Base-by-base conservation (phyloP, 306 rosid genomes). In the Cicer chorassanicum region DNA sequence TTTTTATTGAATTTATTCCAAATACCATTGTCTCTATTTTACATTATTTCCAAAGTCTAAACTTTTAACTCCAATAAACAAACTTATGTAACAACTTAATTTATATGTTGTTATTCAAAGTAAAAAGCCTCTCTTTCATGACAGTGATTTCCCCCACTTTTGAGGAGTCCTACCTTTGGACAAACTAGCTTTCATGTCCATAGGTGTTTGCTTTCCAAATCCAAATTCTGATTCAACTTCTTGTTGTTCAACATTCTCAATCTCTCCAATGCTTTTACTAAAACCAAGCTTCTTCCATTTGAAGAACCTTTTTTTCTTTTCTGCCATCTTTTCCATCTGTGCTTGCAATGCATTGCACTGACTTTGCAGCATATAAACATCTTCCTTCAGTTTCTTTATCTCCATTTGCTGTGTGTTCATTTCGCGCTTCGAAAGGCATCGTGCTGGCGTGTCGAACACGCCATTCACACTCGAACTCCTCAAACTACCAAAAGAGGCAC, bases 121-220 rank as follows among this genome's bases (percentile, higher is more conserved):
- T 50, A 38, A 42, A 42, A 38, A 18, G 40, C 21, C 15, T 61
- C 43, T 67, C 29, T 51, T 71, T 90, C 84, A 91, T 72, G 97
- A 90, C 83, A 86, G 6, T 34, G 97, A 94, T 72, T 84, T 94
- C 80, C 95, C 87, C 95, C 90, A 86, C 76, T 85, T 94, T 57
- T 79, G 84, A 45, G 87, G 82, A 60, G 78, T 83, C 77, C 83
- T 83, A 55, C 83, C 78, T 79, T 73, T 83, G 1, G 81, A 87
- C 61, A 86, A 7, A 80, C 73, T 86, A 12, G 91, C 79, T 80
- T 91, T 91, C 80, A 83, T 70, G 69, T 80, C 90, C 77, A 72
- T 15, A 12, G 98, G 94, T 8, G 96, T 88, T 78, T 86, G 86
- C 53, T 24, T 44, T 18, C 87, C 97, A 68, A 77, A 84, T 29